These are phyloP conservation scores for Testicularia cyperi DNA, from an alignment of 1,284 basidiomycete species.

Conservation along the genomic window DNA sequence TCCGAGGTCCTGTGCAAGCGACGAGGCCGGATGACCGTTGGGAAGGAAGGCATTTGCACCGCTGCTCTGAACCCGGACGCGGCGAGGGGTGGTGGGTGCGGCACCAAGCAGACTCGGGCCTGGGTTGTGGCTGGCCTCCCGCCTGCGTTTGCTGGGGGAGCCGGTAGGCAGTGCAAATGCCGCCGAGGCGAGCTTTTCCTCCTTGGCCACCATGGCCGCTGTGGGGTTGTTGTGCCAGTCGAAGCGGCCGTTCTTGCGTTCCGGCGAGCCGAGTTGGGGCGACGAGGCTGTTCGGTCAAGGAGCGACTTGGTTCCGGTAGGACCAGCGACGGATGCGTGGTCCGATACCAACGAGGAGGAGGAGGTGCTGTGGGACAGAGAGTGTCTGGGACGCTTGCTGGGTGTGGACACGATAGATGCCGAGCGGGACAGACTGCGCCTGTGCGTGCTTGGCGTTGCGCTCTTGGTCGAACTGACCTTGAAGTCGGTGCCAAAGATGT, in stretches of 20 bases:
- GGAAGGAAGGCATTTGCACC: constrained; percentile 32
- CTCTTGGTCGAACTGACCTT: background rate
- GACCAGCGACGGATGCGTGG: background rate
- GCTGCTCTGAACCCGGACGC: constrained; percentile 19
- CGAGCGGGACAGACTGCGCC: background rate
- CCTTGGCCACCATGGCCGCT: constrained; percentile 24
- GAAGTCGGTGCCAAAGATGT: constrained; percentile 38
- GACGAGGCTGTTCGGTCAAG: constrained; percentile 33
- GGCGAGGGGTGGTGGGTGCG: constrained; percentile 3
- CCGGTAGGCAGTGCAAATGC: constrained; percentile 21
- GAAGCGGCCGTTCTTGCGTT: constrained; percentile 26
- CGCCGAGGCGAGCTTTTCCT: constrained; percentile 14
- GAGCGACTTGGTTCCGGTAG: constrained; percentile 11
- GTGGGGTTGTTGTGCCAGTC: constrained; percentile 45
- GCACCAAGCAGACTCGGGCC: background rate
- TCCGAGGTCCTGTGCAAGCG: constrained; percentile 43
- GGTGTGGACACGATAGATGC: constrained; percentile 13
- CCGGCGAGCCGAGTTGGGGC: constrained; percentile 41
- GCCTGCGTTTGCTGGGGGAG: constrained; percentile 18
- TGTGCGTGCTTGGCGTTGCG: background rate
- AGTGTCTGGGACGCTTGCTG: constrained; percentile 2
- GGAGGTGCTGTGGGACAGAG: too few relatives aligned
- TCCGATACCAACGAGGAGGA: background rate
- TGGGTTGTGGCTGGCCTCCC: constrained; percentile 15
- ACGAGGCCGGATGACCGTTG: constrained; percentile 47